A percentile compares a stretch with the other conserved stretches of the same genome.
These are phyloP conservation scores for Salix purpurea DNA, from an alignment of 345 rosid genomes.

Conservation along the genomic window DNA sequence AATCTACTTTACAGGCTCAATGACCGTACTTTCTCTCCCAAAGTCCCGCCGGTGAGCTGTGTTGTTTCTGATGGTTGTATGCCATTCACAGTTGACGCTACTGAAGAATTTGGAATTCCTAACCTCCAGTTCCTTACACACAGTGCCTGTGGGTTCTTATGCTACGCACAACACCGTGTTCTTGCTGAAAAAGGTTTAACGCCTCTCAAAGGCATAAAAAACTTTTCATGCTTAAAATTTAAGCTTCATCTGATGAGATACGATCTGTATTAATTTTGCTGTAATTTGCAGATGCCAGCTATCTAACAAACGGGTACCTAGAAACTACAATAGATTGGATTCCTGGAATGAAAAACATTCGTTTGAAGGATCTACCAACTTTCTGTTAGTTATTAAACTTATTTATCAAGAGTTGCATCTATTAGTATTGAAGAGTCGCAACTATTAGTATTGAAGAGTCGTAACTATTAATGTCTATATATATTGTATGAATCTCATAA, in stretches of 20 bases:
- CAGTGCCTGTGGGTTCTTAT: not conserved
- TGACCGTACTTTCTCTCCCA: not conserved
- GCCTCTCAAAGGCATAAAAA: not conserved
- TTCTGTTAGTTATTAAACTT: too few species aligned
- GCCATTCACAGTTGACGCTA: not conserved
- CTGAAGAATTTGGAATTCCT: not conserved
- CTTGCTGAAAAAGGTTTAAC: not conserved
- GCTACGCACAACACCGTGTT: not conserved
- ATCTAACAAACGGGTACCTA: constrained; percentile 4
- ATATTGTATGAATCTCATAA: too few species aligned
- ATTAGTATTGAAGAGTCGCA: too few species aligned
- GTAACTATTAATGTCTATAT: too few species aligned
- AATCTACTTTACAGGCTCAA: not conserved
- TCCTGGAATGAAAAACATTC: not conserved
- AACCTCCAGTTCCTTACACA: not conserved
- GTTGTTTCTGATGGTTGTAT: not conserved
- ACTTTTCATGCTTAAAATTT: not conserved
- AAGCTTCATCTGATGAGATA: not conserved
- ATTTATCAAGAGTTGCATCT: too few species aligned
- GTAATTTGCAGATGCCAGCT: not conserved
- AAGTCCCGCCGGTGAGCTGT: not conserved
- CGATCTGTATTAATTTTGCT: not conserved
- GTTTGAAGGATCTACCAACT: not conserved
- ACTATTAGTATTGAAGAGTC: too few species aligned
- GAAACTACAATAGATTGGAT: constrained; percentile 1